Percentiles rank a stretch among this genome's conserved stretches.
phyloP scores from a whole-genome alignment of 495 filamentous ascomycete species.

The Schizothecium vesticola region DNA sequence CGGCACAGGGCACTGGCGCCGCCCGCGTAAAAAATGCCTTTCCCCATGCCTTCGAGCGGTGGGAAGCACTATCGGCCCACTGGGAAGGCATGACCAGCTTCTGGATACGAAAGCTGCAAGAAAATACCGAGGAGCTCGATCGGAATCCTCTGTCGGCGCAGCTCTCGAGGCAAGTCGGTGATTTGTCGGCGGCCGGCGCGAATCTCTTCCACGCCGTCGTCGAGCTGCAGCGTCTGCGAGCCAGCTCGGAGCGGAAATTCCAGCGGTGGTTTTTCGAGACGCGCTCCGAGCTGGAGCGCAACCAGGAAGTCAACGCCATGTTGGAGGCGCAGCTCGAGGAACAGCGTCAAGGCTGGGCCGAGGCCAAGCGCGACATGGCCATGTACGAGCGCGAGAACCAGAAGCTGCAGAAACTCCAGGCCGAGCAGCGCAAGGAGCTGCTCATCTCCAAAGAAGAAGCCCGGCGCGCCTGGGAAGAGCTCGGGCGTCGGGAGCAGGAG shows the following conservation, averaged over 20 bases:
- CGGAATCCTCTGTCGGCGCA: constrained; percentile 79
- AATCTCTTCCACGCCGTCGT: constrained; percentile 98
- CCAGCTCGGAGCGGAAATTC: constrained; percentile 94
- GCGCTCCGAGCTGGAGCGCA: constrained; percentile 76
- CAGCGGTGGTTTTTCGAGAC: constrained; percentile 99
- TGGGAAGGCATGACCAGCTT: constrained; percentile 97
- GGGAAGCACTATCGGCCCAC: constrained; percentile 93
- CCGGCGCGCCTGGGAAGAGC: constrained; percentile 92
- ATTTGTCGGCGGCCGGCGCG: constrained; percentile 90
- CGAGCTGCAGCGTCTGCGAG: constrained; percentile 89
- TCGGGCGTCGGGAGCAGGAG: constrained; percentile 88
- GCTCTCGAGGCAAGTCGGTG: constrained; percentile 87
- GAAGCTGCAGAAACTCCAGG: constrained; percentile 66
- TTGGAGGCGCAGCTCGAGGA: constrained; percentile 65
- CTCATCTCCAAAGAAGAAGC: constrained; percentile 96
- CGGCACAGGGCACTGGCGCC: constrained; percentile 22
- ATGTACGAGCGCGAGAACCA: constrained; percentile 60
- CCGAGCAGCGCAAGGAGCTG: constrained; percentile 84
- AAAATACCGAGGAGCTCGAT: constrained; percentile 78
- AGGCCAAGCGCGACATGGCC: constrained; percentile 57
- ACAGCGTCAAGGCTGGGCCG: constrained; percentile 64
- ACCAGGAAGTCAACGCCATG: constrained; percentile 77
- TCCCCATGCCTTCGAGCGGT: constrained; percentile 95
- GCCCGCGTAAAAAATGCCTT: constrained; percentile 54
- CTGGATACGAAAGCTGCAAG: constrained; percentile 89